Evolutionary conservation across 1,139 yeast species (phyloP).

Genomic region (Blastobotrys malaysiensis): DNA sequence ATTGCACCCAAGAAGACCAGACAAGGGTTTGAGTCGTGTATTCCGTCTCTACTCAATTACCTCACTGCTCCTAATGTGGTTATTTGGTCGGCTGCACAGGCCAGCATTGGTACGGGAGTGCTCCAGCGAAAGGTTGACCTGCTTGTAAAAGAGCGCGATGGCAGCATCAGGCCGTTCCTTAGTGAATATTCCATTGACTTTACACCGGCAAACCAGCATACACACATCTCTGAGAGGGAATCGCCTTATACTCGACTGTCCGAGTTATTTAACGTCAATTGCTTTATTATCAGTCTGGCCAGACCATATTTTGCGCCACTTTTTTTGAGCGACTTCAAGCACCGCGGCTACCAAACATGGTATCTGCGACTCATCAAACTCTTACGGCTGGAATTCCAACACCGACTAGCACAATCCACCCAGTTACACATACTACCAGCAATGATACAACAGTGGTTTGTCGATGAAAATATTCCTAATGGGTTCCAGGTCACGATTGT

Average conservation of each 20-base stretch:
- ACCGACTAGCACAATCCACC: constrained; percentile 74
- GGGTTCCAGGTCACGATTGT: constrained; percentile 83
- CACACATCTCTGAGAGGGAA: constrained; percentile 35
- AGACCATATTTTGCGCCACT: constrained; percentile 91
- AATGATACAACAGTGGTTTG: constrained; percentile 65
- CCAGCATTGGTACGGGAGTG: constrained; percentile 65
- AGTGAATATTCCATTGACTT: constrained; percentile 28
- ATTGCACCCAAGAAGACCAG: constrained; percentile 62
- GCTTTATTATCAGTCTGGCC: constrained; percentile 82
- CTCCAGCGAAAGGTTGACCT: constrained; percentile 51
- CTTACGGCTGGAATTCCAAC: constrained; percentile 66
- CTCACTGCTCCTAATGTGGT: constrained; percentile 88
- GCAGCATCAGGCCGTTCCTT: constrained; percentile 29
- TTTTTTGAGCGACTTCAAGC: constrained; percentile 75
- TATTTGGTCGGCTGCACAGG: constrained; percentile 72
- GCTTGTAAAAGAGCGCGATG: constrained; percentile 55
- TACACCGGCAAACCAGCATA: constrained; percentile 44
- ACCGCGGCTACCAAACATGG: constrained; percentile 46
- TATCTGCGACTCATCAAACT: constrained; percentile 42
- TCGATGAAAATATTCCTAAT: constrained; percentile 83
- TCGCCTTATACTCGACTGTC: constrained; percentile 85
- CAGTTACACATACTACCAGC: constrained; percentile 71
- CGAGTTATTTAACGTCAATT: constrained; percentile 89
- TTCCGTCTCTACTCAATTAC: constrained; percentile 77
- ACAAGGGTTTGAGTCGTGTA: constrained; percentile 18